These are phyloP conservation scores for Ephemerocybe angulata DNA, from an alignment of 768 basidiomycete genomes.

Conservation along the genomic window DNA sequence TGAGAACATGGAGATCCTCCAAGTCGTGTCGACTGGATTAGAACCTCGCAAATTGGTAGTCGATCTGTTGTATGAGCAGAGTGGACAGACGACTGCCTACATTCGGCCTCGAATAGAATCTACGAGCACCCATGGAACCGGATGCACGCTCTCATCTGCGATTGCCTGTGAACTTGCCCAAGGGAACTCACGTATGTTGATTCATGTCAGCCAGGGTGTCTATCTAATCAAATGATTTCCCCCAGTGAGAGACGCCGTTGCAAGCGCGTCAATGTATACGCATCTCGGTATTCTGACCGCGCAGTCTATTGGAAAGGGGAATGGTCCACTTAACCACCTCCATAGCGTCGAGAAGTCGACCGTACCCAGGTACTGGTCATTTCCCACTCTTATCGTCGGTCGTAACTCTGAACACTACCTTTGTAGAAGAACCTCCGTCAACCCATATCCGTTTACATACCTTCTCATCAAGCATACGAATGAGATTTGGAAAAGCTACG, in stretches of 20 bases:
- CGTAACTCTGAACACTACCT: not conserved
- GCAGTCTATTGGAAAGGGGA: slow-evolving; percentile 61
- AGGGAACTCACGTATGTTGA: slow-evolving; percentile 40
- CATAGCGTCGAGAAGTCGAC: slow-evolving; percentile 49
- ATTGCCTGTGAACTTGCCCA: slow-evolving; percentile 64
- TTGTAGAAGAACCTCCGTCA: slow-evolving; percentile 49
- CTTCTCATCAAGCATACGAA: slow-evolving; percentile 57
- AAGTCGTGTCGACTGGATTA: slow-evolving; percentile 19
- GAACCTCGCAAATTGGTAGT: slow-evolving; percentile 44
- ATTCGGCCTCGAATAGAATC: slow-evolving; percentile 61
- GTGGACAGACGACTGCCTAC: slow-evolving; percentile 44
- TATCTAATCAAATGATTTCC: too few relatives aligned
- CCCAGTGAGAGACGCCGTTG: slow-evolving; percentile 47
- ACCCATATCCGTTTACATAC: slow-evolving; percentile 68
- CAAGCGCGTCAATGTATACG: slow-evolving; percentile 65
- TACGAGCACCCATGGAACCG: slow-evolving; percentile 84
- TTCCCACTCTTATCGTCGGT: not conserved
- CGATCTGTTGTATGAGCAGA: slow-evolving; percentile 53
- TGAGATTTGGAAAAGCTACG: slow-evolving; percentile 65
- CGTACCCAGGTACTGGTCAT: slow-evolving; percentile 43
- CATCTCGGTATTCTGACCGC: slow-evolving; percentile 72
- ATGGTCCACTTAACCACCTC: slow-evolving; percentile 86
- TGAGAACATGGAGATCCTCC: slow-evolving; percentile 65
- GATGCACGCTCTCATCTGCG: slow-evolving; percentile 87
- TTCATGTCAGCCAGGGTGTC: too few relatives aligned